Evolutionary conservation across 805 yeast species (phyloP).

Genomic region (Candida manassasensis): DNA sequence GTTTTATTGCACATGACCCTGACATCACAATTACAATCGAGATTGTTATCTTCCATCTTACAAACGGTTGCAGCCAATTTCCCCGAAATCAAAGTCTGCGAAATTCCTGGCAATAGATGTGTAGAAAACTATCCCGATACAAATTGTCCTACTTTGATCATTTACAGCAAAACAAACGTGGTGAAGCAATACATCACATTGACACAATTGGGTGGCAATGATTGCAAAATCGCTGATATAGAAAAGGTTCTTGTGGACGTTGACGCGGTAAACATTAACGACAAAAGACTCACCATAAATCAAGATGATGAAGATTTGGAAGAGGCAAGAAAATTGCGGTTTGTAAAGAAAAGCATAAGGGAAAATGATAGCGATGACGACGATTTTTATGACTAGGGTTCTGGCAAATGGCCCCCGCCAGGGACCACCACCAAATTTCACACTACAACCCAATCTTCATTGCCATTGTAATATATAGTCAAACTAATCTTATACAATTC

Average conservation of each 20-base stretch:
- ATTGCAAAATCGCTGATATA: slow-evolving; percentile 62
- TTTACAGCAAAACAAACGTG: slow-evolving; percentile 76
- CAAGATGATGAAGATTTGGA: slow-evolving; percentile 52
- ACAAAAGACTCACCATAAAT: slow-evolving; percentile 60
- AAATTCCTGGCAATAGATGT: slow-evolving; percentile 86
- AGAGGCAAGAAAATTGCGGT: slow-evolving; percentile 49
- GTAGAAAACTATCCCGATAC: slow-evolving; percentile 87
- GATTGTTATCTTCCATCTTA: slow-evolving; percentile 61
- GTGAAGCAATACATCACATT: slow-evolving; percentile 77
- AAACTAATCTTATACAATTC: too few species aligned
- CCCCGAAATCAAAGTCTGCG: slow-evolving; percentile 83
- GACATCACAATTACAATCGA: slow-evolving; percentile 65
- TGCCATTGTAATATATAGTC: too few species aligned
- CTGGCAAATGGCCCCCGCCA: too few species aligned
- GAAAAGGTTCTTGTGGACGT: slow-evolving; percentile 66
- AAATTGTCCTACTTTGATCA: slow-evolving; percentile 86
- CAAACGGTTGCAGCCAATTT: slow-evolving; percentile 57
- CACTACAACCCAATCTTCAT: too few species aligned
- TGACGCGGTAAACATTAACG: slow-evolving; percentile 62
- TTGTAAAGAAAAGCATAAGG: slow-evolving; percentile 55
- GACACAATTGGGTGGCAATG: slow-evolving; percentile 78
- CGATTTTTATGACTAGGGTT: slow-evolving; percentile 33
- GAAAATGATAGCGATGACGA: slow-evolving; percentile 23
- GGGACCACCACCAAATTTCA: too few species aligned
- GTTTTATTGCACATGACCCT: slow-evolving; percentile 78